phyloP scores from a whole-genome alignment of 202 grass and related monocot genomes.

The Tripidium arundinaceum region DNA sequence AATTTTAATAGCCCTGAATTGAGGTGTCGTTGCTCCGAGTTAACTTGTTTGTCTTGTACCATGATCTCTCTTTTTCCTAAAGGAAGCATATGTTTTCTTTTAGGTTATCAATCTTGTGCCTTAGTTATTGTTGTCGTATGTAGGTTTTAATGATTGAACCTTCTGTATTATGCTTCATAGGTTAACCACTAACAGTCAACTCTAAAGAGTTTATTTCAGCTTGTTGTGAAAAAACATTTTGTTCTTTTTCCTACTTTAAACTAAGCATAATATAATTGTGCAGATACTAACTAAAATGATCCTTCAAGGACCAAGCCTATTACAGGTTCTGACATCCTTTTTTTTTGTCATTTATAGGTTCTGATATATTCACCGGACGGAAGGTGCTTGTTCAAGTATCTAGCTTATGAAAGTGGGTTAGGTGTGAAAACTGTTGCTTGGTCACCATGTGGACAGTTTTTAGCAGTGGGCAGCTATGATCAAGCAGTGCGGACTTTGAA shows the following conservation, averaged over 20 bases:
- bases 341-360: constrained; percentile 46
- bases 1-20: constrained; percentile 3
- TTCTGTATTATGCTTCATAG: constrained; percentile 11
- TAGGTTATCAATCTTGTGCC: constrained; percentile 3
- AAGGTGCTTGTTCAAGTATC: constrained; percentile 89
- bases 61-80: neutral
- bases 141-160: constrained; percentile 14
- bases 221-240: neutral
- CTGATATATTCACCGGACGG: constrained; percentile 93
- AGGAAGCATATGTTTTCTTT: neutral
- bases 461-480: constrained; percentile 96
- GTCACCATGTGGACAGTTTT: constrained; percentile 93
- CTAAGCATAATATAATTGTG: neutral
- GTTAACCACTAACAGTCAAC: constrained; percentile 12
- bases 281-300: neutral
- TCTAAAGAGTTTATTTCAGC: neutral
- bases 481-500: constrained; percentile 76
- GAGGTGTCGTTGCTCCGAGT: neutral
- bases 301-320: constrained; percentile 2
- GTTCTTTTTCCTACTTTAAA: constrained; percentile 7
- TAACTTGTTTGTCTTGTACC: constrained; percentile 10
- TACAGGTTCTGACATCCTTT: constrained; percentile 58
- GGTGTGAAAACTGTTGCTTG: constrained; percentile 95
- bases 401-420: constrained; percentile 87
- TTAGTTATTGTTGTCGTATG: neutral